phyloP scores from a whole-genome alignment of 1,284 basidiomycete species.

The Sutorius eximius region DNA sequence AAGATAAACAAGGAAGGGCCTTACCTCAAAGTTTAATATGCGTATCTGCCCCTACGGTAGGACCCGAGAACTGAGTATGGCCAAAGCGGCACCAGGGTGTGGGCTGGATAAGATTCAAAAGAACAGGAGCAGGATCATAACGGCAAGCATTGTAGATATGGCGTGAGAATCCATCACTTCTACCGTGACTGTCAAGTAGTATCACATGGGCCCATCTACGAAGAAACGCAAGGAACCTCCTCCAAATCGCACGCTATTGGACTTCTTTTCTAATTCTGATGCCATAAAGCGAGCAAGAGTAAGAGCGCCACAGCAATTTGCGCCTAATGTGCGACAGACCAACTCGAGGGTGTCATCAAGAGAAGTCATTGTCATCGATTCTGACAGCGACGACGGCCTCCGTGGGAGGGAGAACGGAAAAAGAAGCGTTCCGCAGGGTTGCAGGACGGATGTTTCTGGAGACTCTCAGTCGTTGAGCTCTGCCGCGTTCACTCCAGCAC shows the following conservation, averaged over 20 bases:
- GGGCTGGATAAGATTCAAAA: too few relatives aligned
- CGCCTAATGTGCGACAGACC: conserved; percentile 5
- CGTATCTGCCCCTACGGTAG: background rate
- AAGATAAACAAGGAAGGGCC: background rate
- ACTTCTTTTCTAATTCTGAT: conserved; percentile 47
- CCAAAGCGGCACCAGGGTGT: background rate
- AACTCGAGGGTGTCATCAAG: conserved; percentile 16
- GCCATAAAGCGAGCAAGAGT: conserved; percentile 26
- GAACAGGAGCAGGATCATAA: too few relatives aligned
- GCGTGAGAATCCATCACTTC: background rate
- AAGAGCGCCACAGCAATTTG: conserved; percentile 2
- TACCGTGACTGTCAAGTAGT: background rate
- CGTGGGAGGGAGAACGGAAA: background rate
- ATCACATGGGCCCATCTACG: conserved; percentile 33
- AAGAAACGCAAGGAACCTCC: conserved; percentile 45
- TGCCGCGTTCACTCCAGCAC: conserved; percentile 4
- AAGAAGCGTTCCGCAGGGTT: background rate
- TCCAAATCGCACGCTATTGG: conserved; percentile 45
- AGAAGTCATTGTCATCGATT: conserved; percentile 61
- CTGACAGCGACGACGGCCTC: conserved; percentile 49
- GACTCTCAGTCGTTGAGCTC: background rate
- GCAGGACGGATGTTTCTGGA: background rate
- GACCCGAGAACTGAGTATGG: background rate
- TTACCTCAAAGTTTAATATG: background rate
- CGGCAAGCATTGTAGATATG: background rate